Evolutionary conservation across 257 asterid species (phyloP).

Genomic region (Lavandula angustifolia): DNA sequence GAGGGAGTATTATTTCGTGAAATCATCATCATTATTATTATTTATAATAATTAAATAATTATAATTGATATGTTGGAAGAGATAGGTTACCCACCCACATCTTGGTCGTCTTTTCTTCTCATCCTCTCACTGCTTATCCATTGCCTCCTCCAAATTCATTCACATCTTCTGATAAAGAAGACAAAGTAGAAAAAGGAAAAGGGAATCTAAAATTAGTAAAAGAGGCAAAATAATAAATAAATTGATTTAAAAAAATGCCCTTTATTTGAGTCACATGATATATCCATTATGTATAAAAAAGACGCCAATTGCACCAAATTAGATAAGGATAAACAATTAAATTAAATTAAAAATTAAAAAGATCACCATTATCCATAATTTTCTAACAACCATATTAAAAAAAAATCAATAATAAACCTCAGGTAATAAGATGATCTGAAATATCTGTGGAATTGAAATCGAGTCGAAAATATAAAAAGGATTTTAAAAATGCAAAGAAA

Average conservation of each 20-base stretch:
- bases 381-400: too few relatives aligned
- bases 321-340: constrained; percentile 33
- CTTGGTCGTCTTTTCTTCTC: constrained; percentile 52
- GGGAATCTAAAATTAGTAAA: constrained; percentile 40
- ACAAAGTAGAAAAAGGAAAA: constrained; percentile 29
- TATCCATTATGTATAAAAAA: constrained; percentile 9
- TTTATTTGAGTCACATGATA: constrained; percentile 28
- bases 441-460: too few relatives aligned
- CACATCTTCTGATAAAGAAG: constrained; percentile 42
- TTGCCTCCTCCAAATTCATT: constrained; percentile 34
- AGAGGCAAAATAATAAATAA: background rate
- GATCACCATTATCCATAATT: too few relatives aligned
- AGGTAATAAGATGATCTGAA: too few relatives aligned
- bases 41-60: background rate
- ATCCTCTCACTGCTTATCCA: constrained; percentile 79
- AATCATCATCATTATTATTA: background rate
- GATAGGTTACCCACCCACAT: constrained; percentile 54
- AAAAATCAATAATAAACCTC: too few relatives aligned
- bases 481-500: background rate
- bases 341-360: background rate
- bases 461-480: background rate
- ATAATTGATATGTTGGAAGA: constrained; percentile 32
- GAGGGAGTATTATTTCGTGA: too few relatives aligned
- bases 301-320: constrained; percentile 27
- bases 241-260: constrained; percentile 21